Percentiles rank a stretch among this genome's conserved stretches.
phyloP scores from a whole-genome alignment of 2,329 filamentous ascomycete genomes.

The Pseudogymnoascus sp. region DNA sequence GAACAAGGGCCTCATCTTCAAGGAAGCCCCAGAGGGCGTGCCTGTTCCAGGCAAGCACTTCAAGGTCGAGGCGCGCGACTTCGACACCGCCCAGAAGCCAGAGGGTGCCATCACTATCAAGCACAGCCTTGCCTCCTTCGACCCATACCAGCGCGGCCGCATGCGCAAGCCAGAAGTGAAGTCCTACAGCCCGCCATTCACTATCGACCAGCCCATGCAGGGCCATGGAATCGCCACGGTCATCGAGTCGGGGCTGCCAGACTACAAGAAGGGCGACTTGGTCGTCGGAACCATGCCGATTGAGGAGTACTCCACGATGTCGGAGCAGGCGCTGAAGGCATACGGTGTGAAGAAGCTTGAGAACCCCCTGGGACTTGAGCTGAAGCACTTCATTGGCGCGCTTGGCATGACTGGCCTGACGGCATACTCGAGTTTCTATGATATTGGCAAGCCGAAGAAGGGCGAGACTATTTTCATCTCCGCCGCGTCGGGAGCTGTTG shows the following conservation, averaged over 20 bases:
- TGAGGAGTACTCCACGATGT: conserved; percentile 60
- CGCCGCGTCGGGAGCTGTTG: conserved; percentile 66
- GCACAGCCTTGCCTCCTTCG: conserved; percentile 67
- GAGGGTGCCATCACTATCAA: conserved; percentile 61
- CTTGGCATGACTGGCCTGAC: conserved; percentile 74
- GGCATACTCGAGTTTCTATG: conserved; percentile 65
- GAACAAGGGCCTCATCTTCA: conserved; percentile 73
- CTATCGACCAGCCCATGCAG: conserved; percentile 53
- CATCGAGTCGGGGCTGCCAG: conserved; percentile 55
- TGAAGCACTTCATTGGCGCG: conserved; percentile 62
- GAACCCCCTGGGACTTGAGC: conserved; percentile 61
- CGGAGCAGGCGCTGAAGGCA: conserved; percentile 35
- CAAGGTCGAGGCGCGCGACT: conserved; percentile 53
- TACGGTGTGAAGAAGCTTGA: conserved; percentile 45
- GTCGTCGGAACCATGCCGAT: conserved; percentile 49
- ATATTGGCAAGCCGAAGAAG: conserved; percentile 66
- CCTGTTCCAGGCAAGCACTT: conserved; percentile 67
- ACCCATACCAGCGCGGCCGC: conserved; percentile 75
- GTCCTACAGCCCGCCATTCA: conserved; percentile 60
- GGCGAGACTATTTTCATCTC: conserved; percentile 73
- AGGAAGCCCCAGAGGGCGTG: conserved; percentile 54
- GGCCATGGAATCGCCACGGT: conserved; percentile 61
- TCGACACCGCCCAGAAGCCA: conserved; percentile 55
- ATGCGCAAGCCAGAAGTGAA: conserved; percentile 59
- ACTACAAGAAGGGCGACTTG: conserved; percentile 60